Conservation (phyloP, 2,329 filamentous ascomycete species). For the Penicillium griseofulvum region DNA sequence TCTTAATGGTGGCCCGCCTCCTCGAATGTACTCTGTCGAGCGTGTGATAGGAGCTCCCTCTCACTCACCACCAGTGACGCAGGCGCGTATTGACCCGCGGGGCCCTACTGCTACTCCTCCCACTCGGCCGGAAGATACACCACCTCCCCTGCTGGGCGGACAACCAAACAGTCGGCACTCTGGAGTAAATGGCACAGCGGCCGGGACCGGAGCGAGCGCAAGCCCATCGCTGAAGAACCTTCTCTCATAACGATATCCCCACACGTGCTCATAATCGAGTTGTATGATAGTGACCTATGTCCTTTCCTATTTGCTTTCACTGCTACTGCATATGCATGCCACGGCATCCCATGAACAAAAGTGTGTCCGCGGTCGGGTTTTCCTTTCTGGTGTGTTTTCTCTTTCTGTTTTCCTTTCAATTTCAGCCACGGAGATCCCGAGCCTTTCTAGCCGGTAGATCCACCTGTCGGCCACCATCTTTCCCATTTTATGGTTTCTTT, state of each 20-base stretch:
- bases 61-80: slow-evolving; percentile 37
- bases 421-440: not conserved
- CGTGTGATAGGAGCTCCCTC: slow-evolving; percentile 34
- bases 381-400: slow-evolving; percentile 1
- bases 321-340: slow-evolving; percentile 14
- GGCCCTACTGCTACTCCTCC: slow-evolving; percentile 34
- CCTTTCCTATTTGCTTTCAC: slow-evolving; percentile 15
- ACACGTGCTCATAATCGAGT: not conserved
- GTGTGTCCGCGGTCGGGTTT: not conserved
- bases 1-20: slow-evolving; percentile 36
- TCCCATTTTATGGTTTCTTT: slow-evolving; percentile 1
- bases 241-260: slow-evolving; percentile 53
- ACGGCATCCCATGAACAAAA: slow-evolving; percentile 9
- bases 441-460: not conserved
- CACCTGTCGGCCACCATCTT: not conserved
- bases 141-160: slow-evolving; percentile 23
- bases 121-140: slow-evolving; percentile 30
- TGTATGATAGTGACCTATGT: slow-evolving; percentile 20
- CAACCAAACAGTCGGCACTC: slow-evolving; percentile 29
- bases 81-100: slow-evolving; percentile 36
- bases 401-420: not conserved
- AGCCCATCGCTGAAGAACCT: slow-evolving; percentile 74
- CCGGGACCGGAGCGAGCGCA: slow-evolving; percentile 64
- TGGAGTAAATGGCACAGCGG: slow-evolving; percentile 27
- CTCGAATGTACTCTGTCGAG: slow-evolving; percentile 40